Base-by-base conservation (phyloP, 345 rosid species). In the Rubroshorea leprosula region DNA sequence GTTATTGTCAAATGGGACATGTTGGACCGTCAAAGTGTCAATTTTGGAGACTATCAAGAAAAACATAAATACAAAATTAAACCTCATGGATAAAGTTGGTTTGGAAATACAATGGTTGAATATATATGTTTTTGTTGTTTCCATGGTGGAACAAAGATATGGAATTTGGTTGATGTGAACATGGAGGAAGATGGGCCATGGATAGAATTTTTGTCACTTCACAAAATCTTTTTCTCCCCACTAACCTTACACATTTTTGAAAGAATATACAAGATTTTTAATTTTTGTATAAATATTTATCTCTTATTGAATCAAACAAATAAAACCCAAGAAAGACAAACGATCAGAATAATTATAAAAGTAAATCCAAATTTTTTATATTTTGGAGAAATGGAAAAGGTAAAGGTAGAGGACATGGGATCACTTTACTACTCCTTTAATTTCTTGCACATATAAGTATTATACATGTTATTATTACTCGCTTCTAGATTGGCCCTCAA, bases 151-250 rank as follows among this genome's bases (percentile, higher is more conserved):
- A 35, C 41, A 35, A 35, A 35, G 41, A 35, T 35, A 35, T 35
- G 41, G 41, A 35, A 35, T 47, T 5, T 31, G 62, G 29, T 5
- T 21, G 56, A 63, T 62, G 71, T 45, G 64, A 52, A 24, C 41
- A 25, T 35, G 44, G 51, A 22, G 35, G 5, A 12, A 9, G 49
- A 11, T 63, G 82, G 83, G 72, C 71, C 70, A 44, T 0, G 14
- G 45, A n/a, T 31, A 48, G 74, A 76, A 67, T 67, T 64, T 61
- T 71, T 71, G 81, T 80, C 79, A 16, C 74, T 35, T 13, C 41
- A 35, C 9, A 35, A 62, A 64, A 61, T 74, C 67, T 54, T 62
- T 64, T 4, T 24, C 48, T 13, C 12, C 20, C 55, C 64, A 56
- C 57, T 38, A 23, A 59, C 21, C 55, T 19, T 46, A 29, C 14